Evolutionary conservation across 768 basidiomycete species (phyloP), one percentile per base, ranked within the genome.

Genomic region (Tephrocybe sp.): DNA sequence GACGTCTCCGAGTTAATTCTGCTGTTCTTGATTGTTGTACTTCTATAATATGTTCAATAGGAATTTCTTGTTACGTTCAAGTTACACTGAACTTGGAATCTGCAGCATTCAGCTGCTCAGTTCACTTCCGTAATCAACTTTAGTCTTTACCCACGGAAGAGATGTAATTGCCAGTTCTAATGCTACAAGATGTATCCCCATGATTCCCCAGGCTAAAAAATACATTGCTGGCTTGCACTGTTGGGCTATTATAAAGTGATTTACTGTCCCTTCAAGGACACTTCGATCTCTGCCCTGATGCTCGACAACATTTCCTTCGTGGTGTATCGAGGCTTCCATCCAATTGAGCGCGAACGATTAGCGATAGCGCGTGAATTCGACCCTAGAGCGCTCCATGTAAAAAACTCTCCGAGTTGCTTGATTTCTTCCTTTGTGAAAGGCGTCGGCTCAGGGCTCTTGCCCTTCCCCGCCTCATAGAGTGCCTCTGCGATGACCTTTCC

Each of bases 381-480:
- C 1, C 71, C 69, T 44, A 73, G 54, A 48, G 62, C 67, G 39
- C 51, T 39, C 8, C 59, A 61, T 11, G 49, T 7, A 22, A 31
- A 34, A 26, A 19, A 46, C n/a, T 58, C 56, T 35, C 70, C 66
- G 50, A 75, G 75, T 41, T 72, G 69, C 35, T 70, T 60, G 9
- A 75, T 59, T 44, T 79, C 76, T 48, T 71, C 71, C 20, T 70
- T 53, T 1, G 73, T 72, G 55, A 81, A 81, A 1, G 70, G 56
- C 1, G 73, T 76, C 2, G 78, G 76, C 54, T 68, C 74, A 14
- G 62, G 58, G 48, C 35, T 67, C 40, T 58, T 60, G 35, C 65
- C 62, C 52, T 69, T 71, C 1, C 73, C 73, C 4, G 71, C 54
- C 3, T 64, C 67, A 16, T 72, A 63, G 12, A 80, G 54, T 4